Conservation (phyloP, 306 rosid species). For the Quercus berberidifolia region DNA sequence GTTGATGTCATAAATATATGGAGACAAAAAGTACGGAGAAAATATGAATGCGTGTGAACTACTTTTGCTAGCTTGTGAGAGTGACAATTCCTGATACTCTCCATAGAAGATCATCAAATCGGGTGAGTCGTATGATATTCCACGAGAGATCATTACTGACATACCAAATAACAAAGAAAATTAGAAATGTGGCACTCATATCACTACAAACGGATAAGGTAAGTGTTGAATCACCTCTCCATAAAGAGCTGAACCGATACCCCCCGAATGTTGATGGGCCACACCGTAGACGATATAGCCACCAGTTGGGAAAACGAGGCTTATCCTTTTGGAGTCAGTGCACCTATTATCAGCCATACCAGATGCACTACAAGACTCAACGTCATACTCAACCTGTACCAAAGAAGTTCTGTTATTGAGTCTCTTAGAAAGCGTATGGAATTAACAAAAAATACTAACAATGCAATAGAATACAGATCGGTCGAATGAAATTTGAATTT, state of each 20-base stretch:
- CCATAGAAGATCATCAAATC: neutral
- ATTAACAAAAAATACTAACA: neutral
- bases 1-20: neutral
- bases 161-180: too few species aligned
- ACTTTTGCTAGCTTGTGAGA: neutral
- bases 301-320: conserved; percentile 33
- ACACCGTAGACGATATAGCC: conserved; percentile 69
- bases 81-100: neutral
- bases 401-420: neutral
- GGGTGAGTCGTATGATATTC: neutral
- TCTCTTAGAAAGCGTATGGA: neutral
- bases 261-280: conserved; percentile 85
- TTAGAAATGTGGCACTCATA: too few species aligned
- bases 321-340: conserved; percentile 31
- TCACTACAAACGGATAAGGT: neutral
- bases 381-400: conserved; percentile 55
- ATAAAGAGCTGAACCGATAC: conserved; percentile 53
- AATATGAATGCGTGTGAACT: too few species aligned
- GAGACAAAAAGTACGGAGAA: too few species aligned
- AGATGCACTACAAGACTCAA: conserved; percentile 41
- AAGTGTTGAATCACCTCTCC: conserved; percentile 45
- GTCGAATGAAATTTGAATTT: neutral
- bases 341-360: conserved; percentile 17
- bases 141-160: neutral
- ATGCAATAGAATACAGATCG: neutral